A percentile compares a stretch with the other conserved stretches of the same genome.
These are phyloP conservation scores for Pythium aphanidermatum DNA, from an alignment of 352 stramenopile genomes.

Conservation along the genomic window DNA sequence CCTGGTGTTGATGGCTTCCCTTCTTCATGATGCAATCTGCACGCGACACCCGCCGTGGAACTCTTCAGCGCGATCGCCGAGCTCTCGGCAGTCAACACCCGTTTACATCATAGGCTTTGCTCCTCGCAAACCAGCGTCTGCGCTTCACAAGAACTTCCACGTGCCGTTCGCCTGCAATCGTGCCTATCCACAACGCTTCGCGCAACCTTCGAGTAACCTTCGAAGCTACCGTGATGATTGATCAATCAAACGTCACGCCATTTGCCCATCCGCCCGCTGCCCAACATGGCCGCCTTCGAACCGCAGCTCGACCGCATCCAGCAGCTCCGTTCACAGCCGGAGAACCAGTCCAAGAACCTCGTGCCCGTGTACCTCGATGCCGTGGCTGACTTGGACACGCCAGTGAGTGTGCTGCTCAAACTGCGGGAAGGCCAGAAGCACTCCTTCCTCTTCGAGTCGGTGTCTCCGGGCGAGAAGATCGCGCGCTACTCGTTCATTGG, in stretches of 20 bases:
- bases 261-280: neutral
- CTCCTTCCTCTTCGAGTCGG: constrained; percentile 85
- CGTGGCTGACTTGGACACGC: constrained; percentile 82
- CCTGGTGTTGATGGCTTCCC: constrained; percentile 21
- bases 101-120: constrained; percentile 6
- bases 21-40: constrained; percentile 16
- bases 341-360: constrained; percentile 80
- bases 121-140: constrained; percentile 2
- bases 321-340: constrained; percentile 41
- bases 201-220: constrained; percentile 22
- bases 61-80: no score
- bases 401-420: constrained; percentile 86
- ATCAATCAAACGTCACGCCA: constrained; percentile 20
- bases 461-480: constrained; percentile 81
- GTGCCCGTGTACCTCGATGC: constrained; percentile 80
- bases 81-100: no score
- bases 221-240: constrained; percentile 7
- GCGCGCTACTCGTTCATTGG: constrained; percentile 89
- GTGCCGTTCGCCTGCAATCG: neutral
- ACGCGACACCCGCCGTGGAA: no score
- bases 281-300: constrained; percentile 50
- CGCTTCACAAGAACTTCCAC: constrained; percentile 12
- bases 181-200: constrained; percentile 5
- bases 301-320: constrained; percentile 56
- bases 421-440: constrained; percentile 69